Evolutionary conservation across 441 rosid genomes (phyloP), one percentile per base, ranked within the genome.

Genomic region (Euphorbia corollata): DNA sequence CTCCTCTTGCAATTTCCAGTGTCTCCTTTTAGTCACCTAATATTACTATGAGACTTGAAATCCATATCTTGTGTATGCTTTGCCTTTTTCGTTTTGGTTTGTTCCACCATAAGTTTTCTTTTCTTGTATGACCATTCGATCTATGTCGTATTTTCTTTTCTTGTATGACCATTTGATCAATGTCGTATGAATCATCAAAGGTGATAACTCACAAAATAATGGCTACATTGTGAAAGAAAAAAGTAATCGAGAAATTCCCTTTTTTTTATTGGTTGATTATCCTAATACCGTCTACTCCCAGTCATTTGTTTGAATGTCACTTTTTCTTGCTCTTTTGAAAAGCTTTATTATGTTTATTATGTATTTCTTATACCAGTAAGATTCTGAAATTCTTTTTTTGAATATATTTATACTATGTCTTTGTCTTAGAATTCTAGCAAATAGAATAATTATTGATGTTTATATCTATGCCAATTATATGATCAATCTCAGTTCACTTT

Each of bases 401-500:
- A 36, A 36, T 36, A 6, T 5, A 5, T 5, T 5, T 5, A 36
- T 36, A 36, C 41, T 36, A 36, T 36, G 41, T 36, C 41, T 36
- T 36, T 2, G 41, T 36, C 41, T 8, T 36, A 36, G 9, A 36
- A 36, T 36, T 36, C 41, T 36, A 36, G 41, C 41, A 36, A 36
- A 36, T 36, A 32, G 36, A 2, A 32, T 2, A 32, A 8, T 36
- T 18, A 16, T 12, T 48, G 6, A 0, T 9, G 2, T 5, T 23
- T 19, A 9, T 18, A 54, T 11, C 39, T 66, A 32, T 39, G 56
- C 36, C 60, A 61, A 41, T 23, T 34, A 34, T 10, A 47, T 16
- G 50, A 27, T 7, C 22, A 59, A 68, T 59, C 69, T 63, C 32
- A 22, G 53, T 63, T 47, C 59, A 30, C 59, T 24, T 65, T 67